Conservation (phyloP, 1,139 yeast species). For the Pneumocystis wakefieldiae region DNA sequence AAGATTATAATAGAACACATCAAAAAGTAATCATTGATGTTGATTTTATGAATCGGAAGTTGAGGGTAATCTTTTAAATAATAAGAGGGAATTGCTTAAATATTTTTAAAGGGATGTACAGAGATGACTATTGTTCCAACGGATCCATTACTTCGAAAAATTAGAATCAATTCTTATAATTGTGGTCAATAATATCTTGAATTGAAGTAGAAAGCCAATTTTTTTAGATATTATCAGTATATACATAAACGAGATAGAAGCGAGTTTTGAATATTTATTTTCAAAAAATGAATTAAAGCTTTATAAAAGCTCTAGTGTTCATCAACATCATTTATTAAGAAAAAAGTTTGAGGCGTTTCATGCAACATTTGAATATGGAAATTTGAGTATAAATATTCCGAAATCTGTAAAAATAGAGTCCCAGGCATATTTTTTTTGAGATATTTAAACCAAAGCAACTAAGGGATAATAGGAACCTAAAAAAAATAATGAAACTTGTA, state of each 20-base stretch:
- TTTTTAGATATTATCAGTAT: slow-evolving; percentile 37
- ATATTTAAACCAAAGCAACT: neutral
- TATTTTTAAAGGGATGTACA: slow-evolving; percentile 52
- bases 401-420: slow-evolving; percentile 1
- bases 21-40: slow-evolving; percentile 57
- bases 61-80: slow-evolving; percentile 18
- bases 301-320: slow-evolving; percentile 11
- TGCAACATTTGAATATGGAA: neutral
- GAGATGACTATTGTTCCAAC: slow-evolving; percentile 70
- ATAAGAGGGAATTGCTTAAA: slow-evolving; percentile 15
- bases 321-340: slow-evolving; percentile 36
- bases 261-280: slow-evolving; percentile 38
- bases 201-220: neutral
- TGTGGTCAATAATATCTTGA: slow-evolving; percentile 42
- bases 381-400: neutral
- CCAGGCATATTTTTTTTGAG: neutral
- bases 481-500: neutral
- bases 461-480: neutral
- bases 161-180: slow-evolving; percentile 42
- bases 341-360: slow-evolving; percentile 23
- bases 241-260: slow-evolving; percentile 43
- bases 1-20: slow-evolving; percentile 20
- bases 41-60: slow-evolving; percentile 37
- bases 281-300: slow-evolving; percentile 44
- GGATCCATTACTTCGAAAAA: slow-evolving; percentile 39